Conservation (phyloP, 1,139 yeast genomes). For the Taiozyma sp. region DNA sequence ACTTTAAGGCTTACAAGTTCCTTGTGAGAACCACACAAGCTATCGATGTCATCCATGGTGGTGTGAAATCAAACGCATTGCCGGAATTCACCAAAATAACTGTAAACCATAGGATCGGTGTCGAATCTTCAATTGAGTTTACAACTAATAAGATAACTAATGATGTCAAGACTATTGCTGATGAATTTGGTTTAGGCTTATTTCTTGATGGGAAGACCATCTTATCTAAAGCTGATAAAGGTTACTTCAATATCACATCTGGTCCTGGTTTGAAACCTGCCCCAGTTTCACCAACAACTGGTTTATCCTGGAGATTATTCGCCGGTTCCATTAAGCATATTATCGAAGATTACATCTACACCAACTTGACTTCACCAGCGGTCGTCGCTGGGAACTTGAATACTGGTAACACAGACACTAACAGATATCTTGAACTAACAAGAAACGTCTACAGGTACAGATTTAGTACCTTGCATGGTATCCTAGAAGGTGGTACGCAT, state of each 20-base stretch:
- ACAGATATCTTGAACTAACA: slow-evolving; percentile 54
- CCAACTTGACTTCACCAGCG: slow-evolving; percentile 13
- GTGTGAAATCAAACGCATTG: slow-evolving; percentile 57
- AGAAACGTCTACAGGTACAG: slow-evolving; percentile 50
- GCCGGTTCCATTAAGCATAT: slow-evolving; percentile 54
- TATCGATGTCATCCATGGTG: slow-evolving; percentile 53
- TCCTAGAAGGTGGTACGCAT: slow-evolving; percentile 29
- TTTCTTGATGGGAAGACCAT: slow-evolving; percentile 30
- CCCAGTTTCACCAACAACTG: slow-evolving; percentile 49
- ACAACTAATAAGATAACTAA: slow-evolving; percentile 37
- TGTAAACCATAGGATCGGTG: slow-evolving; percentile 50
- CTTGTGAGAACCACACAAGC: slow-evolving; percentile 54
- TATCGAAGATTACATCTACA: slow-evolving; percentile 43
- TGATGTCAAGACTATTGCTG: slow-evolving; percentile 39
- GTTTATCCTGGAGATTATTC: slow-evolving; percentile 44
- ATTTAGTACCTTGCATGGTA: slow-evolving; percentile 9
- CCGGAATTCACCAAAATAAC: slow-evolving; percentile 59
- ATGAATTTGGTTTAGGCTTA: slow-evolving; percentile 44
- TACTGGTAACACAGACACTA: slow-evolving; percentile 65
- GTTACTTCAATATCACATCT: slow-evolving; percentile 35
- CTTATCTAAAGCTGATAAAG: slow-evolving; percentile 30
- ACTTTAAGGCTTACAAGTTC: slow-evolving; percentile 29
- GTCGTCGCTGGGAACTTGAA: slow-evolving; percentile 46
- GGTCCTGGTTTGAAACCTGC: slow-evolving; percentile 47
- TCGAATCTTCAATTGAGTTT: slow-evolving; percentile 40